A percentile compares a stretch with the other conserved stretches of the same genome.
phyloP scores from a whole-genome alignment of 192 early-diverging fungal genomes.

The Entomortierella lignicola region DNA sequence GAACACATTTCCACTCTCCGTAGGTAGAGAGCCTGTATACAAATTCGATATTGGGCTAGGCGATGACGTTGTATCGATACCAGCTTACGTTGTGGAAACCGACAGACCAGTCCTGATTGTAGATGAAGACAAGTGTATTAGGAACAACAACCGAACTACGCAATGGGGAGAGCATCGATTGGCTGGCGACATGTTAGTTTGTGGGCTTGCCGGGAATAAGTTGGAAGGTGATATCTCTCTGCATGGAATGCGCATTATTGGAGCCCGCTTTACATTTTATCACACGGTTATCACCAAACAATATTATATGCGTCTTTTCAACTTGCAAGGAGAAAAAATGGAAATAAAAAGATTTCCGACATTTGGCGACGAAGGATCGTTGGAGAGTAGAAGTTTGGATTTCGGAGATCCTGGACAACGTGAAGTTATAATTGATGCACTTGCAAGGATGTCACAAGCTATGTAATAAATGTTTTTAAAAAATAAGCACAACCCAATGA shows the following conservation, averaged over 20 bases:
- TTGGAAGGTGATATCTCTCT: background rate
- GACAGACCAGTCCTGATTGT: background rate
- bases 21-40: background rate
- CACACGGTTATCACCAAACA: background rate
- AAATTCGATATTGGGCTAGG: background rate
- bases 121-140: background rate
- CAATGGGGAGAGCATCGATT: background rate
- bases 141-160: background rate
- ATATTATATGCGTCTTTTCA: no score
- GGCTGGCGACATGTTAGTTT: constrained; percentile 1
- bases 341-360: background rate
- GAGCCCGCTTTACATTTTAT: constrained; percentile 1
- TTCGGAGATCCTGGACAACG: background rate
- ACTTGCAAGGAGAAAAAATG: no score
- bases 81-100: background rate
- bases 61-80: background rate
- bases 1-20: background rate
- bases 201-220: background rate
- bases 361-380: background rate
- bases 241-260: constrained; percentile 3
- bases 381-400: background rate
- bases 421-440: no score
- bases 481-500: no score
- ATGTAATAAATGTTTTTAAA: no score
- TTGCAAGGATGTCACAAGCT: no score